A percentile compares a stretch with the other conserved stretches of the same genome.
These are phyloP conservation scores for Flaveria floridana DNA, from an alignment of 140 eudicot genomes.

Conservation along the genomic window DNA sequence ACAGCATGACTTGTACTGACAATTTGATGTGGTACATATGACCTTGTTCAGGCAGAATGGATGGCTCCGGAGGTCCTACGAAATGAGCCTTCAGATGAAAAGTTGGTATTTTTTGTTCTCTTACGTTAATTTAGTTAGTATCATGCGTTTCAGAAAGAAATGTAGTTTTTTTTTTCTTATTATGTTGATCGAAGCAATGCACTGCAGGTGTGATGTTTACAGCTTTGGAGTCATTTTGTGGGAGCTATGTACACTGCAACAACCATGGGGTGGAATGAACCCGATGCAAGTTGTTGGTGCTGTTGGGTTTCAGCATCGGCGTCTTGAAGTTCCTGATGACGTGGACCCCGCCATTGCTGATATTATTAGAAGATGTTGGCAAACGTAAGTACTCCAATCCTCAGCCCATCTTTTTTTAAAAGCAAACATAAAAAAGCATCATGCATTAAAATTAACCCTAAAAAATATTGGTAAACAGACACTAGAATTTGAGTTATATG, in stretches of 20 bases:
- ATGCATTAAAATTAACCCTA: too few relatives aligned
- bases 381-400: conserved; percentile 87
- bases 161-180: not conserved
- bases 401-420: not conserved
- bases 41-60: conserved; percentile 86
- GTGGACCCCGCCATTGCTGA: conserved; percentile 74
- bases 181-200: conserved; percentile 16
- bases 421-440: conserved; percentile 18
- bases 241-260: conserved; percentile 95
- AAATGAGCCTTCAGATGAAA: conserved; percentile 93
- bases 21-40: conserved; percentile 23
- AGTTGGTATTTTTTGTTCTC: conserved; percentile 46
- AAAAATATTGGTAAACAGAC: not conserved
- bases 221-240: conserved; percentile 91
- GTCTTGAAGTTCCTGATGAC: conserved; percentile 83
- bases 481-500: too few relatives aligned
- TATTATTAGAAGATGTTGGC: conserved; percentile 78
- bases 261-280: conserved; percentile 99
- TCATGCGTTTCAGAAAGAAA: not conserved
- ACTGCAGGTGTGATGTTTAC: conserved; percentile 79
- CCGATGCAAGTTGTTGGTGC: conserved; percentile 99
- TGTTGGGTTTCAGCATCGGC: conserved; percentile 96
- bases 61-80: conserved; percentile 99
- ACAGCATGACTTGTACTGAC: conserved; percentile 7
- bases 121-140: not conserved